Percentiles rank a stretch among this genome's conserved stretches.
Evolutionary conservation across 176 grass and related monocot genomes (phyloP).

Genomic region (Carex littledalei): DNA sequence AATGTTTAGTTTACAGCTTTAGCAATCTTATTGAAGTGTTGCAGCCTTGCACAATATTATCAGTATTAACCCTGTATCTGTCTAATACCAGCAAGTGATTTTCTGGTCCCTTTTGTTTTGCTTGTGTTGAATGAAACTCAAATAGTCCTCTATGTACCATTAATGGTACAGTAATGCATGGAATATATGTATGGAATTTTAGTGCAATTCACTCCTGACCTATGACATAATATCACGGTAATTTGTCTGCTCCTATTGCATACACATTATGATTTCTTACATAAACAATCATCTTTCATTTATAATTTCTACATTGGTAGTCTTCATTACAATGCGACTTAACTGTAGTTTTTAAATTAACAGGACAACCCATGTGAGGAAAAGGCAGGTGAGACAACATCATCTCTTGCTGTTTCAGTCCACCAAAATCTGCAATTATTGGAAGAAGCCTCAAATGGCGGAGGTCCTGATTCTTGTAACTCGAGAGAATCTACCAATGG

Average conservation of each 20-base stretch:
- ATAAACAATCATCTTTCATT: neutral
- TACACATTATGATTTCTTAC: neutral
- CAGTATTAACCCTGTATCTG: neutral
- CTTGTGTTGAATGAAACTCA: neutral
- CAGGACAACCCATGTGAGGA: neutral
- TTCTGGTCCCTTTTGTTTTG: neutral
- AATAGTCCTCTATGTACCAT: neutral
- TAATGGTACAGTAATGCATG: neutral
- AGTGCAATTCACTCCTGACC: neutral
- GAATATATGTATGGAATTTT: neutral
- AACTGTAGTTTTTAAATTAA: neutral
- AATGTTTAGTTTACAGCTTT: neutral
- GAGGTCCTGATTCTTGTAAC: neutral
- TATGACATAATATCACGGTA: neutral
- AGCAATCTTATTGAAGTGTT: neutral
- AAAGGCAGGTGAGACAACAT: neutral
- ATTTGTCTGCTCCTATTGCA: neutral
- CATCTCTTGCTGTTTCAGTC: neutral
- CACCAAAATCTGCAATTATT: neutral
- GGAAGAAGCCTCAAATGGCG: neutral
- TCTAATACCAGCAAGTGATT: neutral
- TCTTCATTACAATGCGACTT: neutral
- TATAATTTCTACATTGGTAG: neutral
- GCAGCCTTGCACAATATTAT: neutral
- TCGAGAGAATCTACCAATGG: neutral